phyloP scores from a whole-genome alignment of 1,139 yeast genomes.

The Trichomonascaceae sp. region DNA sequence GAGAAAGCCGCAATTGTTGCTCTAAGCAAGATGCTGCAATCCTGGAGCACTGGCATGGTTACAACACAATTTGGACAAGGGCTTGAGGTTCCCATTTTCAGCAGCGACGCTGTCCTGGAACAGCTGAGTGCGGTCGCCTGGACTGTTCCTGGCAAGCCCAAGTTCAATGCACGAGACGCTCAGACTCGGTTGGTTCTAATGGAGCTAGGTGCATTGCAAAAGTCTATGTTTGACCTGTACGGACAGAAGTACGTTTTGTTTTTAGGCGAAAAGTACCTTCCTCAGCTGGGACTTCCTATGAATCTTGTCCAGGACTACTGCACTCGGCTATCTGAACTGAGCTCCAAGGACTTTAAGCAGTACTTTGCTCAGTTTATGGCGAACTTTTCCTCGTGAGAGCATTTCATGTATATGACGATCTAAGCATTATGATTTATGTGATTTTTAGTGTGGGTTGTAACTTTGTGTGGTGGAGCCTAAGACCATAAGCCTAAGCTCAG shows the following conservation, averaged over 20 bases:
- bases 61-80: slow-evolving; percentile 45
- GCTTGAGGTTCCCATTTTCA: slow-evolving; percentile 54
- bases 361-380: slow-evolving; percentile 11
- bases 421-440: no score
- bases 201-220: slow-evolving; percentile 62
- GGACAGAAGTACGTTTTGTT: slow-evolving; percentile 19
- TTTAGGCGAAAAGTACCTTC: slow-evolving; percentile 17
- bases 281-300: slow-evolving; percentile 20
- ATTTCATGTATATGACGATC: not conserved
- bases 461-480: no score
- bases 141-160: slow-evolving; percentile 66
- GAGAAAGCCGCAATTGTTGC: slow-evolving; percentile 63
- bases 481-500: no score
- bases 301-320: slow-evolving; percentile 17
- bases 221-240: slow-evolving; percentile 36
- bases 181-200: slow-evolving; percentile 60
- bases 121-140: slow-evolving; percentile 58
- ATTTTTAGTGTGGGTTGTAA: no score
- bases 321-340: slow-evolving; percentile 13
- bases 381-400: not conserved
- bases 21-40: slow-evolving; percentile 49
- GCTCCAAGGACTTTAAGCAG: slow-evolving; percentile 20
- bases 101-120: slow-evolving; percentile 47
- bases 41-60: slow-evolving; percentile 59
- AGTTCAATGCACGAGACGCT: slow-evolving; percentile 62